Conservation (phyloP, 441 rosid species). For the Metrosideros polymorpha region DNA sequence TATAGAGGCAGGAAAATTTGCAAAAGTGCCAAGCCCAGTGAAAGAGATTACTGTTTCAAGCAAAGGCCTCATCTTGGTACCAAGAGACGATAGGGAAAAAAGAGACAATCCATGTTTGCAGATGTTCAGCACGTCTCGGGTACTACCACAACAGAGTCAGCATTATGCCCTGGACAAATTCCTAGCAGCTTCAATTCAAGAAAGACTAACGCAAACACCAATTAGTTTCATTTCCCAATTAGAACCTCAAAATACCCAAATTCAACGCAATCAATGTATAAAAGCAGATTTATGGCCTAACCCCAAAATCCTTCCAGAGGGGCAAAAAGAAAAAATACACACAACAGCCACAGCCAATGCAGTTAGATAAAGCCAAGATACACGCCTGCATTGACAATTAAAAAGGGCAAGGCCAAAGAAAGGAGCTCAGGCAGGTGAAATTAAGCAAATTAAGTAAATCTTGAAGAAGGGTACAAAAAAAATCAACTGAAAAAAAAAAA, state of each 20-base stretch:
- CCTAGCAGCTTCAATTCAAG: background rate
- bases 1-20: background rate
- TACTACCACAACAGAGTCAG: constrained; percentile 30
- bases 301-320: background rate
- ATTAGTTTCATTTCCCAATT: background rate
- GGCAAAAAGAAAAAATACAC: background rate
- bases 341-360: background rate
- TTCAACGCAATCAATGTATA: background rate
- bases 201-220: background rate
- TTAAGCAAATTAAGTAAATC: background rate
- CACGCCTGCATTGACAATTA: background rate
- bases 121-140: constrained; percentile 16
- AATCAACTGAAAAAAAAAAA: background rate
- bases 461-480: background rate
- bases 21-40: background rate
- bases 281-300: background rate
- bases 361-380: background rate
- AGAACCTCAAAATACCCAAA: background rate
- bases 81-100: background rate
- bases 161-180: background rate
- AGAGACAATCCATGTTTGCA: constrained; percentile 11
- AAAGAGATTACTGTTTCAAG: background rate
- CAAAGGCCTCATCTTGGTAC: constrained; percentile 1
- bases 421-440: background rate
- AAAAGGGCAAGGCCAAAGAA: background rate